Conservation (phyloP, 176 grass and related monocot genomes). For the Cenchrus purpureus region DNA sequence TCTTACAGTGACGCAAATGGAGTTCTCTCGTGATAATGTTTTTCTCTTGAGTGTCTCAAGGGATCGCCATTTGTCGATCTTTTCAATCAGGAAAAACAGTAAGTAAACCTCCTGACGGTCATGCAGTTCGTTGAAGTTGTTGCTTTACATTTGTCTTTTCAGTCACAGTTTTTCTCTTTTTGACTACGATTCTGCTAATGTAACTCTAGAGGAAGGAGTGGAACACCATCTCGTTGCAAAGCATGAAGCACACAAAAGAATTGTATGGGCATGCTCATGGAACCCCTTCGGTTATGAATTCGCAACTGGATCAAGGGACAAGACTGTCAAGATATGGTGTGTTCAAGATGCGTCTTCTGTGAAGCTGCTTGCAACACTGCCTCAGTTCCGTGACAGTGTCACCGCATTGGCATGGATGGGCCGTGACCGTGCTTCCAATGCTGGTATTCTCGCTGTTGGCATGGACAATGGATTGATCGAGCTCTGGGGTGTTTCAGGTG, state of each 20-base stretch:
- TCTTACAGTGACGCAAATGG: constrained; percentile 93
- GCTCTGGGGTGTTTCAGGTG: constrained; percentile 72
- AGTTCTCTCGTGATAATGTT: constrained; percentile 79
- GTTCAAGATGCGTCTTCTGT: constrained; percentile 68
- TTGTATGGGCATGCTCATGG: constrained; percentile 98
- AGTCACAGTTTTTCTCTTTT: constrained; percentile 1
- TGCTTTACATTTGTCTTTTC: constrained; percentile 7
- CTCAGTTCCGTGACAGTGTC: constrained; percentile 88
- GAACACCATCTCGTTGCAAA: constrained; percentile 65
- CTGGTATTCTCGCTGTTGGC: constrained; percentile 70
- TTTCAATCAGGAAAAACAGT: constrained; percentile 69
- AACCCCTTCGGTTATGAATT: constrained; percentile 86
- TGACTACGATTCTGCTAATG: constrained; percentile 18
- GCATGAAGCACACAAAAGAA: constrained; percentile 94
- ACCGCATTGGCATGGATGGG: constrained; percentile 85
- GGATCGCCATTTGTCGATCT: constrained; percentile 82
- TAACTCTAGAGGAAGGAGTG: constrained; percentile 53
- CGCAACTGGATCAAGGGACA: constrained; percentile 96
- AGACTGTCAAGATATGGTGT: constrained; percentile 92
- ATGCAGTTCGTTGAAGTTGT: constrained; percentile 22
- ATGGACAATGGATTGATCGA: constrained; percentile 96
- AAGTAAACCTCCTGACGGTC: constrained; percentile 21
- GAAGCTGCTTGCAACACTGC: constrained; percentile 66
- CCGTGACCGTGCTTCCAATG: constrained; percentile 54
- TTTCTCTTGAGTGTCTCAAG: constrained; percentile 88